Evolutionary conservation across 164 flowering plant species (phyloP), one percentile per base, ranked within the genome.

Genomic region (Vitis rotundifolia): DNA sequence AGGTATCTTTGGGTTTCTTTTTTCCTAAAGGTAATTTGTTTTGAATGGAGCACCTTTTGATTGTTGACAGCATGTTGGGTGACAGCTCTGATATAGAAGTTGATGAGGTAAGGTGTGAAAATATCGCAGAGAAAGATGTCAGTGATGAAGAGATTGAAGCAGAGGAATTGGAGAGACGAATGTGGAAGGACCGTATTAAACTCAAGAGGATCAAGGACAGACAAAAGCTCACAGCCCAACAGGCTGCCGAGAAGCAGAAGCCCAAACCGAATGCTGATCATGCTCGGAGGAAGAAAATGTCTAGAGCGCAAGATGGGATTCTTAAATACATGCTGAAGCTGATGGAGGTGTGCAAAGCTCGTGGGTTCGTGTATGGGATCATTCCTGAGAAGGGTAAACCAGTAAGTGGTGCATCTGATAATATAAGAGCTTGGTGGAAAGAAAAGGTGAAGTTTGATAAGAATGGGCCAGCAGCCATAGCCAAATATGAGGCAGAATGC

Each of bases 261-360:
- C 80, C 83, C 1, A 82, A 80, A 79, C 83, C 76, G 69, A 64
- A 79, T 2, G 69, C 85, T 19, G 91, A 88, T 70, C 89, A 88
- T 70, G 87, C 88, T 49, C 83, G 83, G 22, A 77, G 88, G 69
- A 87, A 87, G 80, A 87, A 83, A 63, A 83, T 88, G 91, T 86
- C 91, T 1, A 76, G 91, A 61, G 91, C 91, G 1, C 89, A 88
- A 68, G 91, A 88, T 73, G 91, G 91, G 64, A 88, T 88, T 29
- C 80, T 88, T 14, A 88, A 88, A 76, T 88, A 88, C 71, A 88
- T 88, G 91, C 48, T 88, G 76, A 88, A 88, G 80, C 81, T 88
- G 22, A 88, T 88, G 91, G 91, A 88, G 61, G 91, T 88, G 7
- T 88, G 92, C 78, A 83, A 86, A 75, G 88, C 88, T 10, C 85